Percentiles rank a stretch among this genome's conserved stretches.
Conservation (phyloP, 441 rosid genomes). For the Gossypium davidsonii region DNA sequence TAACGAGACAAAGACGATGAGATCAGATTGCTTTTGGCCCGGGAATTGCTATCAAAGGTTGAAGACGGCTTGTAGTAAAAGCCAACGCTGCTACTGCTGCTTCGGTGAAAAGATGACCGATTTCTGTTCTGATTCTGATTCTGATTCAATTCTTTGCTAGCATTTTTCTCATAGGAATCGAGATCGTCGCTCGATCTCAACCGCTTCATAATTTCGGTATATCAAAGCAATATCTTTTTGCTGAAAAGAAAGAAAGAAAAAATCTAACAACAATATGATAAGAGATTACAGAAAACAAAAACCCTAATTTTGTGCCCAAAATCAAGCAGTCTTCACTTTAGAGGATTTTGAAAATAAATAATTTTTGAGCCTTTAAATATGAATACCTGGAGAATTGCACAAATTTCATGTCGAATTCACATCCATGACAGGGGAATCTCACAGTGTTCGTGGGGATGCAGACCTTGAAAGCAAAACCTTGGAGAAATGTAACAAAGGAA, state of each 20-base stretch:
- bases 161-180: conserved; percentile 53
- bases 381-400: conserved; percentile 8
- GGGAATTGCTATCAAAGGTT: conserved; percentile 30
- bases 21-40: conserved; percentile 39
- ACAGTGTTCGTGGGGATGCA: neutral
- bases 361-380: neutral
- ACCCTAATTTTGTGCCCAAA: conserved; percentile 17
- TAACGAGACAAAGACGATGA: conserved; percentile 51
- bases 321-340: neutral
- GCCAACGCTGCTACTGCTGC: conserved; percentile 19
- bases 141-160: conserved; percentile 36
- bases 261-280: neutral
- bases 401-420: conserved; percentile 9
- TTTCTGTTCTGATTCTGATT: conserved; percentile 36
- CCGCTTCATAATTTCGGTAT: conserved; percentile 49
- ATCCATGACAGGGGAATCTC: neutral
- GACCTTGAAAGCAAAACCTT: neutral
- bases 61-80: conserved; percentile 50
- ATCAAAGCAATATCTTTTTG: neutral
- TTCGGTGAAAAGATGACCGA: conserved; percentile 49
- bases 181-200: conserved; percentile 84
- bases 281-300: conserved; percentile 9
- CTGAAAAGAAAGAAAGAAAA: neutral
- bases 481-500: neutral
- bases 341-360: neutral